Percentiles rank a stretch among this genome's conserved stretches.
Evolutionary conservation across 208 protist species (phyloP).

Genomic region (Wallacemonas sp.): DNA sequence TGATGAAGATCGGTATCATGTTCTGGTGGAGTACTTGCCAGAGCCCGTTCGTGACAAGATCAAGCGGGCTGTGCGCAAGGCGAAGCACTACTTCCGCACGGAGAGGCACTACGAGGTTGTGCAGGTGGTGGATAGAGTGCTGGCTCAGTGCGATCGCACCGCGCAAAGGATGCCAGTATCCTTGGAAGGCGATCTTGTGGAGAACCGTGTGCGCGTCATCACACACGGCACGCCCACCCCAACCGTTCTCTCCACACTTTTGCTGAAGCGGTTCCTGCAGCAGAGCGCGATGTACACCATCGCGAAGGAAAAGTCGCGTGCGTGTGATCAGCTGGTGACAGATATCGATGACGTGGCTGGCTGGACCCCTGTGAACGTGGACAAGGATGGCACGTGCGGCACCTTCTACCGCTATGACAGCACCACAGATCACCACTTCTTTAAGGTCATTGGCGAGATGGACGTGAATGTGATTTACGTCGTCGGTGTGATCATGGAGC

Average conservation of each 20-base stretch:
- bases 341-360: constrained; percentile 31
- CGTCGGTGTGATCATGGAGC: constrained; percentile 48
- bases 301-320: constrained; percentile 17
- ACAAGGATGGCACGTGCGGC: constrained; percentile 24
- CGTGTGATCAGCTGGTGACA: constrained; percentile 32
- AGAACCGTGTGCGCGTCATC: constrained; percentile 20
- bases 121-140: constrained; percentile 29
- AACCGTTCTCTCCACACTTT: constrained; percentile 27
- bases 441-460: constrained; percentile 46
- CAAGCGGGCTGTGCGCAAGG: constrained; percentile 18
- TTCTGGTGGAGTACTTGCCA: constrained; percentile 23
- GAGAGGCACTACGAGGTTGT: constrained; percentile 61
- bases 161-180: constrained; percentile 16
- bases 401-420: constrained; percentile 51
- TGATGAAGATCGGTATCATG: constrained; percentile 21
- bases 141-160: constrained; percentile 25
- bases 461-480: constrained; percentile 39
- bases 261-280: constrained; percentile 44
- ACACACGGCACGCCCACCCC: constrained; percentile 17
- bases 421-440: constrained; percentile 41
- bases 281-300: constrained; percentile 33
- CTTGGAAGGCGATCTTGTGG: constrained; percentile 20
- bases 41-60: constrained; percentile 18
- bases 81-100: constrained; percentile 29
- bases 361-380: constrained; percentile 29